phyloP scores from a whole-genome alignment of 805 yeast genomes.

The Kazachstania psychrophila region DNA sequence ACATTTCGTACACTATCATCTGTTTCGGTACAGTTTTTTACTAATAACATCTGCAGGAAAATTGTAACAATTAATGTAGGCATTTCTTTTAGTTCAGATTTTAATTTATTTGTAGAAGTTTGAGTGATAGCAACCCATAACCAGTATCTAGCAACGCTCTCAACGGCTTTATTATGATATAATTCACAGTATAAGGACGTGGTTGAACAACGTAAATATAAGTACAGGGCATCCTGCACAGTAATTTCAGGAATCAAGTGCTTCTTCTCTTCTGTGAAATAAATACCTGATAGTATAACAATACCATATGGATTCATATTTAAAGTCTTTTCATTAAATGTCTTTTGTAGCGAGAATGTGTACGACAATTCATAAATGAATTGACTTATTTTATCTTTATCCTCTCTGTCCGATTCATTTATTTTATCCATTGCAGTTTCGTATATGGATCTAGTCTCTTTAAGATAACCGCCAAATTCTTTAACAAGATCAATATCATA shows the following conservation, averaged over 20 bases:
- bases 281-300: conserved; percentile 20
- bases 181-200: conserved; percentile 31
- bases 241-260: conserved; percentile 9
- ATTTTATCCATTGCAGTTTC: conserved; percentile 17
- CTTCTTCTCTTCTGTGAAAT: conserved; percentile 14
- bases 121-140: conserved; percentile 28
- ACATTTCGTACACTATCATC: conserved; percentile 34
- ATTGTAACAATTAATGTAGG: conserved; percentile 29
- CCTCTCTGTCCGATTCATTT: conserved; percentile 23
- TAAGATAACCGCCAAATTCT: conserved; percentile 30
- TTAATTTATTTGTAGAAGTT: conserved; percentile 14
- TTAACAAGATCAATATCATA: conserved; percentile 50
- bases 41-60: conserved; percentile 37
- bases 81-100: conserved; percentile 11
- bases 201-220: conserved; percentile 35
- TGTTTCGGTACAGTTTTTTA: conserved; percentile 31
- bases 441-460: conserved; percentile 37
- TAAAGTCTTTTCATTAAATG: conserved; percentile 23
- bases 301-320: conserved; percentile 30
- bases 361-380: conserved; percentile 33
- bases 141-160: conserved; percentile 30
- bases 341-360: conserved; percentile 26
- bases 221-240: conserved; percentile 28
- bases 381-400: conserved; percentile 21
- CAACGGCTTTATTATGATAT: conserved; percentile 17